phyloP scores from a whole-genome alignment of 1,284 basidiomycete genomes.

The Melanopsichium pennsylvanicum region DNA sequence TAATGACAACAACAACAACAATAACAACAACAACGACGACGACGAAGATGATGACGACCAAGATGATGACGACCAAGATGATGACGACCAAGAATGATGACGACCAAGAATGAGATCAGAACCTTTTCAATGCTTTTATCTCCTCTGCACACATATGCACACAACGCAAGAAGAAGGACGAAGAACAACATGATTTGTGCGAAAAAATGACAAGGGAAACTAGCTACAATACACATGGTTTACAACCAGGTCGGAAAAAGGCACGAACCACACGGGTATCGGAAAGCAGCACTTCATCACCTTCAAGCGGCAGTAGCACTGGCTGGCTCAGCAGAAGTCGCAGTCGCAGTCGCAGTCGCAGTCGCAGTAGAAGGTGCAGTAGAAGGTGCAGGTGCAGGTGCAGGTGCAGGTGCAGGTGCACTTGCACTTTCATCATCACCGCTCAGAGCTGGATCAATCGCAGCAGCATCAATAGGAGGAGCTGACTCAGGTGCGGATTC shows the following conservation, averaged over 20 bases:
- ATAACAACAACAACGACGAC: no score
- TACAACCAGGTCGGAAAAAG: no score
- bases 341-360: background rate
- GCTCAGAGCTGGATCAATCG: background rate
- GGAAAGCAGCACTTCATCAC: no score
- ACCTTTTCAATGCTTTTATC: no score
- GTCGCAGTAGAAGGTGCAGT: background rate
- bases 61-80: slow-evolving; percentile 1
- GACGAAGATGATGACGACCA: background rate
- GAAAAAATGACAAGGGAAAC: background rate
- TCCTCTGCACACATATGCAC: no score
- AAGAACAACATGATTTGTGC: background rate
- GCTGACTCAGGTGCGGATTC: background rate
- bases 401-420: background rate
- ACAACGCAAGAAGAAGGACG: slow-evolving; percentile 11
- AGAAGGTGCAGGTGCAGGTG: slow-evolving; percentile 1
- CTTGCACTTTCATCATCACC: background rate
- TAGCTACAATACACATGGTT: background rate
- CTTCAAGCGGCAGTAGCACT: slow-evolving; percentile 12
- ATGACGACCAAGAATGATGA: slow-evolving; percentile 15
- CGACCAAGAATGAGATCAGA: slow-evolving; percentile 12
- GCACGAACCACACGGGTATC: no score
- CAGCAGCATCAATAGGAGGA: background rate
- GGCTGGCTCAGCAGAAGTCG: slow-evolving; percentile 7
- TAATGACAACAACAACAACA: no score